Percentiles rank a stretch among this genome's conserved stretches.
Evolutionary conservation across 345 rosid species (phyloP).

Genomic region (Durio zibethinus): DNA sequence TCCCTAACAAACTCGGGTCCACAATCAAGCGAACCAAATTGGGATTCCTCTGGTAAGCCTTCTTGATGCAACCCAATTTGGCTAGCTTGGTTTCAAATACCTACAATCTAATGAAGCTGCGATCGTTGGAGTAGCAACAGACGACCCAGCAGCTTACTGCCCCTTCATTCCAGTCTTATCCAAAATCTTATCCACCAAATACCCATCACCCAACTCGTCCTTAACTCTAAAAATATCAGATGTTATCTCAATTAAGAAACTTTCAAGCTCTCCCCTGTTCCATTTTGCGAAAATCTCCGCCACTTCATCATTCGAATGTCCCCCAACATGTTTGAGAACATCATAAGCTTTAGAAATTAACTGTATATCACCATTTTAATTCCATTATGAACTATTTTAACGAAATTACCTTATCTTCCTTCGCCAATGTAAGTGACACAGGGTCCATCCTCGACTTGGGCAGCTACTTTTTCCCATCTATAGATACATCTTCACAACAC

Average conservation of each 20-base stretch:
- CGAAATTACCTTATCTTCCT: conserved; percentile 97
- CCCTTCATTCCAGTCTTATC: conserved; percentile 99
- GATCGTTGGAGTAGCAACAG: conserved; percentile 95
- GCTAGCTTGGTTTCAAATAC: too few species aligned
- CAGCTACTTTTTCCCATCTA: conserved; percentile 83
- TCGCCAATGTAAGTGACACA: conserved; percentile 92
- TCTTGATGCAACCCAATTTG: conserved; percentile 92
- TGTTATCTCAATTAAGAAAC: conserved; percentile 88
- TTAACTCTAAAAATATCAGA: conserved; percentile 79
- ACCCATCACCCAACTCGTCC: conserved; percentile 63
- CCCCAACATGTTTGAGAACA: conserved; percentile 86
- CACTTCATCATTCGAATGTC: conserved; percentile 61
- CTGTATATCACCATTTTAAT: conserved; percentile 97
- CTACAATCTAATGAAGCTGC: conserved; percentile 93
- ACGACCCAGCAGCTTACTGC: conserved; percentile 94
- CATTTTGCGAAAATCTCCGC: conserved; percentile 71
- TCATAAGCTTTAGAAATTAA: conserved; percentile 91
- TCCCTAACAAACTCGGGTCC: conserved; percentile 90
- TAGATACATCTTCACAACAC: too few species aligned
- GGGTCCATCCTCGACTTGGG: conserved; percentile 98
- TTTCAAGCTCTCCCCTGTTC: conserved; percentile 87
- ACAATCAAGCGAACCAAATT: conserved; percentile 80
- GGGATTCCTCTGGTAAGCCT: conserved; percentile 90
- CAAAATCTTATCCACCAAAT: conserved; percentile 86
- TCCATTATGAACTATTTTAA: conserved; percentile 98